Conservation (phyloP, 768 basidiomycete species). For the Trametes cingulata region DNA sequence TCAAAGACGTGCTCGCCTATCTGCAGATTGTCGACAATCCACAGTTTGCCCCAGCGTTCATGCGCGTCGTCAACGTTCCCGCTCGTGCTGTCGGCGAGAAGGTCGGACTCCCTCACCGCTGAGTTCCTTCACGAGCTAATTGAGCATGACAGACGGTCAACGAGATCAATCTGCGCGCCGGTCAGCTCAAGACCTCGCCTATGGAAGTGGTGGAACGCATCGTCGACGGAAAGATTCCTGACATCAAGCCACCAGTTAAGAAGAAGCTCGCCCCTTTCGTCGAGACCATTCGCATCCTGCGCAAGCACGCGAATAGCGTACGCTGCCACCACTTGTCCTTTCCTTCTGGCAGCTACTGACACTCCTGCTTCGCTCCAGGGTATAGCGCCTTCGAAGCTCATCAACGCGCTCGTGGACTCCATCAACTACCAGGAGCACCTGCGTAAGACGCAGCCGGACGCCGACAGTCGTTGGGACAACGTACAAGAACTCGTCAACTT, state of each 20-base stretch:
- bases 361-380: conserved; percentile 41
- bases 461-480: conserved; percentile 81
- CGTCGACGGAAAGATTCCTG: conserved; percentile 56
- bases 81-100: conserved; percentile 76
- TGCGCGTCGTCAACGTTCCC: conserved; percentile 73
- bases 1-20: conserved; percentile 83
- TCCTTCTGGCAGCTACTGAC: background rate
- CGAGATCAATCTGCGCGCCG: conserved; percentile 57
- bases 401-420: conserved; percentile 55
- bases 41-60: conserved; percentile 62
- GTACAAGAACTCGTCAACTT: conserved; percentile 83
- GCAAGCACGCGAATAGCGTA: conserved; percentile 57
- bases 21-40: conserved; percentile 83
- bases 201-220: conserved; percentile 66
- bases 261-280: conserved; percentile 65
- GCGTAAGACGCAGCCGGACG: conserved; percentile 70
- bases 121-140: background rate
- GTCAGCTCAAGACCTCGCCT: conserved; percentile 50
- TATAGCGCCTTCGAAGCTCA: conserved; percentile 59
- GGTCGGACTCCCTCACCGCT: conserved; percentile 41
- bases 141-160: conserved; percentile 51
- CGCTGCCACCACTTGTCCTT: background rate
- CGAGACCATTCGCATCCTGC: conserved; percentile 50
- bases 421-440: conserved; percentile 70
- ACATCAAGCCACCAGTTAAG: conserved; percentile 67